Evolutionary conservation across 345 rosid species (phyloP), one percentile per base, ranked within the genome.

Genomic region (Salix udensis): DNA sequence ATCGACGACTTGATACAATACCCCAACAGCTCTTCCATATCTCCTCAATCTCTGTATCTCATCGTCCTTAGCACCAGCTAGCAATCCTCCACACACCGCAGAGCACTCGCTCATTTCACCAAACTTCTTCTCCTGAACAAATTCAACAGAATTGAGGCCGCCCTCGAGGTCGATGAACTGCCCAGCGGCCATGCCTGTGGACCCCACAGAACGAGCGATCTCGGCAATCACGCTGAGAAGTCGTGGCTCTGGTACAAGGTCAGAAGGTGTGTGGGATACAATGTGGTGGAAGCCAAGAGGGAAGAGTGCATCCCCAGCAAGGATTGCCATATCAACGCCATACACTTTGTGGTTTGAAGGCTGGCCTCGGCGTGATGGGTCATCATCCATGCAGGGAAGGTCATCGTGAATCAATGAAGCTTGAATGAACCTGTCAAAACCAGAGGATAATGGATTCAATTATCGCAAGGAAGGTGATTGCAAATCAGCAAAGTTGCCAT

Each of bases 361-460:
- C 76, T 88, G 89, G 71, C 98, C 98, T 79, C 99, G 77, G 19
- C 99, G 92, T 1, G 88, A 84, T 42, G 91, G 86, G 75, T 87
- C 98, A 70, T 96, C 91, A 58, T 96, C 98, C 98, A 96, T 93
- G 88, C 89, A 93, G 21, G 99, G 99, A 67, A 96, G 96, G 75
- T 96, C 99, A 50, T 96, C 91, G 72, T 96, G 99, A 28, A 91
- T 93, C 83, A 95, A 84, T 1, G 98, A 95, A 76, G 98, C 98
- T 36, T 36, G 91, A 89, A 67, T 93, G 98, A 50, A 95, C 89
- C 94, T 91, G 88, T 77, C 65, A 36, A 37, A 74, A 78, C 14
- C 52, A 64, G 30, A 64, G 16, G 9, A 24, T 31, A 37, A 24
- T 23, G 23, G 23, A 44, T 28, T 44, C 68, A 55, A 65, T 34